Evolutionary conservation across 2,329 filamentous ascomycete species (phyloP), one percentile per base, ranked within the genome.

Genomic region (Pseudomassariella vexata): DNA sequence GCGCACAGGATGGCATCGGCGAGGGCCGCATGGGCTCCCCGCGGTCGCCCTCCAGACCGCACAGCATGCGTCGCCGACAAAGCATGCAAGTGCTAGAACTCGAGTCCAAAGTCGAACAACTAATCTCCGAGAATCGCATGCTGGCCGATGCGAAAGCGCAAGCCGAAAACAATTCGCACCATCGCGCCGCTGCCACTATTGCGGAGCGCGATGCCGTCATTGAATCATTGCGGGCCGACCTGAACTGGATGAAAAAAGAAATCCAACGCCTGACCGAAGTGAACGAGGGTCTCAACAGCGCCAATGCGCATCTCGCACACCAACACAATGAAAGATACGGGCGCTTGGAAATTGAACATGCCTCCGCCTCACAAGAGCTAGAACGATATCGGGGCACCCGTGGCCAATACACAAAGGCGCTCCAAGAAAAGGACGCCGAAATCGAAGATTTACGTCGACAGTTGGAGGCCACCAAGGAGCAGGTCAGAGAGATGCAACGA

Each of bases 61-160:
- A 89, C 54, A 95, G 88, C 68, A 85, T 98, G 76, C 89, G 90
- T 49, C 89, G 90, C 56, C 85, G 90, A 55, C 92, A 95, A 63
- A 96, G 90, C 71, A 90, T 96, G 81, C 90, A 96, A 64, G 79
- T 90, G 34, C 79, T 96, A 39, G 90, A 98, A 50, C 79, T 98
- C 53, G 88, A 96, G 66, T 71, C 76, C 38, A 79, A 76, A 50
- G 74, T 98, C 48, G 87, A 95, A 47, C 82, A 90, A 58, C 70
- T 98, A 43, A 68, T 83, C 24, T 79, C 82, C 15, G 90, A 98
- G 57, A 96, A 96, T 53, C 79, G 82, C 35, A 66, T 78, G 40
- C 77, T 98, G 18, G 71, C 77, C 46, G 82, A 89, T 29, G 82
- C 85, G 27, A 82, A 82, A 47, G 60, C 71, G 32, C 74, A 76